Evolutionary conservation across 169 alveolate genomes (phyloP), one percentile per base, ranked within the genome.

Genomic region (Cryptosporidium muris): DNA sequence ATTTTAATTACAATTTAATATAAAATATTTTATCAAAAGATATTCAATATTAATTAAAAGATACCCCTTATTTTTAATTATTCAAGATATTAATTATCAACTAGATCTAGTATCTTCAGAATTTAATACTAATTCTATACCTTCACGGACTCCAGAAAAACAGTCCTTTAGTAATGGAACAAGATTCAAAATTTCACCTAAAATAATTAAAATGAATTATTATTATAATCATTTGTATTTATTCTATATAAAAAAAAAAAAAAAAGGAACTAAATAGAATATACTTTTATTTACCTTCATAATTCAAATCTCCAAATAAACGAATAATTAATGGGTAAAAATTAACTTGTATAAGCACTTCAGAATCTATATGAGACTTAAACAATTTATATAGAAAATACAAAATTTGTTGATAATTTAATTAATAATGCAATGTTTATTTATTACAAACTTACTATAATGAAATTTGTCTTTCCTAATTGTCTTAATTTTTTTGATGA

Each of bases 401-500:
- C n/a, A n/a, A n/a, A n/a, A n/a, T n/a, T n/a, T n/a, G n/a, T n/a
- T n/a, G n/a, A n/a, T n/a, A n/a, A n/a, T n/a, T n/a, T n/a, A n/a
- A n/a, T n/a, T n/a, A n/a, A n/a, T n/a, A n/a, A n/a, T n/a, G n/a
- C n/a, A n/a, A n/a, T n/a, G n/a, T n/a, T n/a, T n/a, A n/a, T n/a
- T n/a, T n/a, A n/a, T n/a, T n/a, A 5, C 34, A 1, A 51, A 74
- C 82, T 74, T 74, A 74, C 82, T 11, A 53, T 74, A 6, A 60
- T 37, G 36, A 74, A 74, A 16, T 62, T 58, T 16, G 68, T 62
- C 36, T 25, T 48, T 5, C 82, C 82, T 43, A 74, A 74, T 16
- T 56, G 62, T 9, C 60, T 68, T n/a, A 74, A n/a, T 36, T 74
- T 74, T n/a, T 74, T 51, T 14, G 74, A 74, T 12, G 68, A 74